Base-by-base conservation (phyloP, 257 asterid species). In the Solanum rostratum region DNA sequence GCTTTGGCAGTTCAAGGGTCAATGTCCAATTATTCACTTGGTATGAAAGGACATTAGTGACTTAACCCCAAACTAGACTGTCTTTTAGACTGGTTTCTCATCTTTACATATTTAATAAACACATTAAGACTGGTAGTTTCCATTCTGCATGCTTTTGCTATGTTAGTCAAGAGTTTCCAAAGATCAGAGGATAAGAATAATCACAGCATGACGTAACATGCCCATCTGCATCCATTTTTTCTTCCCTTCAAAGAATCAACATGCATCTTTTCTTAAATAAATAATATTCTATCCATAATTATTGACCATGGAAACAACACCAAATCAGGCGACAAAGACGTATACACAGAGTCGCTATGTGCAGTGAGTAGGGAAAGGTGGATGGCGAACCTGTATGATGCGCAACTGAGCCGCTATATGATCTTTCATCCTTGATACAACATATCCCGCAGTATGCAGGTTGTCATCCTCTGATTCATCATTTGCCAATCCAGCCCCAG, bases 341-440 rank as follows among this genome's bases (percentile, higher is more conserved):
- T 50, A 50, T 78, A 78, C 63, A 24, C 46, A 50, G 29, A 78
- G 2, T 19, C 33, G 3, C 33, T 22, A n/a, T 22, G 22, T 59
- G 66, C 66, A 22, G 65, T 22, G 66, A 39, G 19, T 52, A 78
- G 46, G 63, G 41, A 76, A 76, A 16, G 62, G 62, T 16, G 27
- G 46, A 82, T 37, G 86, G 80, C 6, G 76, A 57, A 92, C 98
- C 98, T 95, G 98, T 85, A 90, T 43, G 85, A 94, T 84, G 82
- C 91, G 94, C 83, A 95, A 90, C 87, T 93, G 96, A 66, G 93
- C 88, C 46, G 93, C 90, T 86, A 95, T 92, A 90, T 94, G 98
- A 82, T 92, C 91, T 89, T 92, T 95, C 89, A 94, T 90, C 89
- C 98, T 90, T 68, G 98, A 93, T 87, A 92, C 92, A 62, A 94